Percentiles rank a stretch among this genome's conserved stretches.
Conservation (phyloP, 495 filamentous ascomycete species). For the Talaromyces nanjingensis region DNA sequence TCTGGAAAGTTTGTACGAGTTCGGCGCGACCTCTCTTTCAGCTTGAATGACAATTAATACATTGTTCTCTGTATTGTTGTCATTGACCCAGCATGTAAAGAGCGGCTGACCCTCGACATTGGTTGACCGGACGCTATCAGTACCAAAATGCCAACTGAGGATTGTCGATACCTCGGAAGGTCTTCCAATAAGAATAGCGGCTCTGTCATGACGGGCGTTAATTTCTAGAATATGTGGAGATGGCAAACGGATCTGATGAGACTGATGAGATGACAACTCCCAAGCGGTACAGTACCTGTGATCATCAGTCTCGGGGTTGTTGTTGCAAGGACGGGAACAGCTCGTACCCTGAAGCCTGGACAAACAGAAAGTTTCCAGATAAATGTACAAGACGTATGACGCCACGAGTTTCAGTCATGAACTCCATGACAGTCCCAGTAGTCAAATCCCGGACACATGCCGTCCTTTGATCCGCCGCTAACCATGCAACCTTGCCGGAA, state of each 20-base stretch:
- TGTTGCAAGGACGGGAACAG: too few relatives aligned
- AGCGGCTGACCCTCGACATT: background rate
- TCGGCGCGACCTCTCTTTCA: background rate
- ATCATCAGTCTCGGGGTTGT: background rate
- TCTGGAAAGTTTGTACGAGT: background rate
- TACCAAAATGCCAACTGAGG: constrained; percentile 1
- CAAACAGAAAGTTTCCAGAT: constrained; percentile 3
- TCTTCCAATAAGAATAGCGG: background rate
- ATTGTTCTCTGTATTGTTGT: background rate
- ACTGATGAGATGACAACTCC: background rate
- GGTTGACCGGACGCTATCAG: background rate
- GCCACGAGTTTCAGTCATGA: background rate
- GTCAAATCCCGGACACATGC: background rate
- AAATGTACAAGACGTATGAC: background rate
- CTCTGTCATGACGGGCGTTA: background rate
- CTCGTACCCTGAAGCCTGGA: constrained; percentile 1
- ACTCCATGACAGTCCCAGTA: background rate
- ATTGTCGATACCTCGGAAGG: background rate
- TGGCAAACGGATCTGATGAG: background rate
- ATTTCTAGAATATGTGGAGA: constrained; percentile 2
- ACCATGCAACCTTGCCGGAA: constrained; percentile 6
- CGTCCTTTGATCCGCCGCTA: background rate
- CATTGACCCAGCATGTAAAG: background rate
- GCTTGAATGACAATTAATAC: background rate
- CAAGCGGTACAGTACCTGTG: constrained; percentile 1